phyloP scores from a whole-genome alignment of 2,329 filamentous ascomycete genomes.

The Monosporascus cannonballus region DNA sequence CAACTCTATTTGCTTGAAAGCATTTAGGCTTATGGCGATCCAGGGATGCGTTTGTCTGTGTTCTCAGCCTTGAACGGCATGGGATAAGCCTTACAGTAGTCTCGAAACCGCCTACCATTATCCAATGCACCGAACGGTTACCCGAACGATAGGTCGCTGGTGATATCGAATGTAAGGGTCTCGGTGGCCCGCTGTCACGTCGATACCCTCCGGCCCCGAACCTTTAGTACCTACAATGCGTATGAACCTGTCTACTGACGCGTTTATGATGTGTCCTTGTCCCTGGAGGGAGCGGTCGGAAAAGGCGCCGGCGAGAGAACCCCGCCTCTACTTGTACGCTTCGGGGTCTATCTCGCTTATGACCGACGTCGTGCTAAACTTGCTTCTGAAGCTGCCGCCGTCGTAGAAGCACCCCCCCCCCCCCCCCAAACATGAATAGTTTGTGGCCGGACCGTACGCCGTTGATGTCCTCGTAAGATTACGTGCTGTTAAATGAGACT shows the following conservation, averaged over 20 bases:
- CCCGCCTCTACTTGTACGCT: conserved; percentile 15
- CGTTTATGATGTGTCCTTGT: conserved; percentile 17
- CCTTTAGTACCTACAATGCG: conserved; percentile 5
- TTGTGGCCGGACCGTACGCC: conserved; percentile 7
- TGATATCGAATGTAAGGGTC: conserved; percentile 17
- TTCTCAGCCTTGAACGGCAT: not conserved
- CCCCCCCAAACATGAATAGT: too few species aligned
- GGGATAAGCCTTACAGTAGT: too few species aligned
- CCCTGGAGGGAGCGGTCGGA: conserved; percentile 18
- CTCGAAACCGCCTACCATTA: conserved; percentile 5
- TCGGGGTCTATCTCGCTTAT: conserved; percentile 16
- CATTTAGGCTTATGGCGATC: conserved; percentile 13
- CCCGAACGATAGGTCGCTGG: conserved; percentile 15
- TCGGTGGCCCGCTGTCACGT: conserved; percentile 7
- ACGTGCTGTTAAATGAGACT: conserved; percentile 11
- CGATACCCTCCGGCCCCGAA: conserved; percentile 2
- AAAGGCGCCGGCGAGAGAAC: conserved; percentile 18
- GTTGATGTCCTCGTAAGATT: conserved; percentile 14
- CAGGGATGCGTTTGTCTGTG: conserved; percentile 15
- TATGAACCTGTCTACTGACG: conserved; percentile 14
- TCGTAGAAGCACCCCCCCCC: too few species aligned
- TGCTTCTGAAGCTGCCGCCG: conserved; percentile 11
- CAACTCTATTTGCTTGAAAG: conserved; percentile 12
- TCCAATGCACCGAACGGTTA: conserved; percentile 13
- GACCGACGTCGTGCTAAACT: conserved; percentile 11